phyloP scores from a whole-genome alignment of 192 early-diverging fungal species.

The Gaertneriomyces sp. region DNA sequence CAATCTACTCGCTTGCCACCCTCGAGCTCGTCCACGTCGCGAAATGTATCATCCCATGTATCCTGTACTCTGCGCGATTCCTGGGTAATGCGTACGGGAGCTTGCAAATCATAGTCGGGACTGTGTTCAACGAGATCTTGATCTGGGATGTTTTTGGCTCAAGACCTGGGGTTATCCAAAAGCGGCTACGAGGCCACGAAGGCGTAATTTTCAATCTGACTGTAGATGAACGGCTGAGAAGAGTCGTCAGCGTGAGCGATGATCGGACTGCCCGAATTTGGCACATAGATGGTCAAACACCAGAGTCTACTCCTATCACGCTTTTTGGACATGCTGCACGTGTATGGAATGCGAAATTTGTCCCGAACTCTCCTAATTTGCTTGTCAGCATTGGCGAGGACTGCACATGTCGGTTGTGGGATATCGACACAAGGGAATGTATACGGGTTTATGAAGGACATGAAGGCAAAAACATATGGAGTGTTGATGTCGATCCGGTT shows the following conservation, averaged over 20 bases:
- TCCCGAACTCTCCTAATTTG: constrained; percentile 33
- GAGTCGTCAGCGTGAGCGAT: constrained; percentile 70
- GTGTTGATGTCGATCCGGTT: constrained; percentile 59
- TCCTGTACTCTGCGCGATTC: constrained; percentile 73
- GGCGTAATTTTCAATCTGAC: constrained; percentile 77
- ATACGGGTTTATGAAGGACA: constrained; percentile 77
- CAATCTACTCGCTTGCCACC: constrained; percentile 46
- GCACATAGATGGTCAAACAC: constrained; percentile 32
- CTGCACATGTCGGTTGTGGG: constrained; percentile 77
- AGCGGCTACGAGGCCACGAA: constrained; percentile 53
- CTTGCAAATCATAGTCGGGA: constrained; percentile 67
- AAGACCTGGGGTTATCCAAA: constrained; percentile 40
- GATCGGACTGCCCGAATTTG: constrained; percentile 80
- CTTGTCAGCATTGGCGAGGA: constrained; percentile 76
- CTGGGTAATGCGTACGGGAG: constrained; percentile 49
- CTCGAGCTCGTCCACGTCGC: constrained; percentile 29
- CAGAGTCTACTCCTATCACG: not conserved
- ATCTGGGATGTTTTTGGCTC: constrained; percentile 57
- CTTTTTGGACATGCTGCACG: constrained; percentile 75
- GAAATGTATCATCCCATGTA: constrained; percentile 66
- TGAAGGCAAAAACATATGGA: constrained; percentile 77
- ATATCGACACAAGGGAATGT: constrained; percentile 41
- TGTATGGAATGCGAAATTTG: constrained; percentile 73
- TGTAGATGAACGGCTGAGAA: constrained; percentile 58
- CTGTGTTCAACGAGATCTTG: constrained; percentile 79